phyloP scores from a whole-genome alignment of 768 basidiomycete genomes.

The Mycena belliarum region DNA sequence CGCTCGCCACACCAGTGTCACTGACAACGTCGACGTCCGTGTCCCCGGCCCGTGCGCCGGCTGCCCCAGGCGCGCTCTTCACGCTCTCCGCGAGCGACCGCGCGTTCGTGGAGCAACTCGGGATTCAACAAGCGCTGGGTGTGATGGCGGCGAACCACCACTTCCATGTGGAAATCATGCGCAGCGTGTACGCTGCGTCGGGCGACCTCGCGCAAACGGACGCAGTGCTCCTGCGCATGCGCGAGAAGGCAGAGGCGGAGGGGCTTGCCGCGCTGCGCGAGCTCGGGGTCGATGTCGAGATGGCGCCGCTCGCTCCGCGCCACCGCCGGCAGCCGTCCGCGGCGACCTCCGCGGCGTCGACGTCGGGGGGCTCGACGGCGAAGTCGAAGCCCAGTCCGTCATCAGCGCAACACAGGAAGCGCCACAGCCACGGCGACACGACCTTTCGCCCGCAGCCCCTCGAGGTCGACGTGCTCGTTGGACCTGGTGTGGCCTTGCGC shows the following conservation, averaged over 20 bases:
- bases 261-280: constrained; percentile 1
- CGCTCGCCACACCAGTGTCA: background rate
- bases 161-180: constrained; percentile 41
- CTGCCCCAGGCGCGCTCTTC: no score
- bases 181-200: constrained; percentile 35
- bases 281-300: constrained; percentile 34
- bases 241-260: constrained; percentile 9
- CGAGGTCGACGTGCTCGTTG: constrained; percentile 9
- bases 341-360: background rate
- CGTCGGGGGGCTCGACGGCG: background rate
- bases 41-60: no score
- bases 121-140: constrained; percentile 28
- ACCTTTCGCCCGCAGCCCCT: constrained; percentile 17
- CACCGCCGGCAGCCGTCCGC: background rate
- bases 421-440: background rate
- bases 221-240: constrained; percentile 25
- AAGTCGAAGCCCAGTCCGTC: background rate
- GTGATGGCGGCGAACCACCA: constrained; percentile 49
- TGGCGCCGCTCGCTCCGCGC: background rate
- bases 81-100: no score
- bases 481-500: no score
- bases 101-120: no score
- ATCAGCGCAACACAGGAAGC: constrained; percentile 13
- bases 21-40: no score
- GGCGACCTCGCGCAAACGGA: constrained; percentile 41